Evolutionary conservation across 345 rosid genomes (phyloP).

Genomic region (Theobroma cacao): DNA sequence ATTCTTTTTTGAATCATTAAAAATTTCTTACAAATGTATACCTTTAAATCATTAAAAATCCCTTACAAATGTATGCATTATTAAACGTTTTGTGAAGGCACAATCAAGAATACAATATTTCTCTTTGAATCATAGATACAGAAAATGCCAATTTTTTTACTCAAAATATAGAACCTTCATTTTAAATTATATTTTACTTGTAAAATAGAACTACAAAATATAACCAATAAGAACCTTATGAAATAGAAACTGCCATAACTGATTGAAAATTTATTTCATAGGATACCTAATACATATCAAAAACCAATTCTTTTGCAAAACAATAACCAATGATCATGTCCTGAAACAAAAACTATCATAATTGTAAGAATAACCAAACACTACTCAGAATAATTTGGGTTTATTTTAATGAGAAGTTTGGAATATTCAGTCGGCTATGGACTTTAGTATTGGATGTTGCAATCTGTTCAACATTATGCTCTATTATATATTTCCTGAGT

Average conservation of each 20-base stretch:
- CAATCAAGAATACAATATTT: too few species aligned
- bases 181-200: not conserved
- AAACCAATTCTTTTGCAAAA: not conserved
- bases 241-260: not conserved
- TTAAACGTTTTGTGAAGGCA: too few species aligned
- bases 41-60: too few species aligned
- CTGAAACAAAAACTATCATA: not conserved
- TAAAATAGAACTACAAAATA: not conserved
- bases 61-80: too few species aligned
- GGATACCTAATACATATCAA: not conserved
- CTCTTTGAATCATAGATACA: not conserved
- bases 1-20: too few species aligned
- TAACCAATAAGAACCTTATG: not conserved
- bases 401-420: not conserved
- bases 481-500: not conserved
- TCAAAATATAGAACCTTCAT: not conserved
- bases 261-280: not conserved
- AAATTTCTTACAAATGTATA: too few species aligned
- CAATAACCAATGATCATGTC: not conserved
- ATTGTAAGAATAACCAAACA: not conserved
- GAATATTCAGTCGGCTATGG: not conserved
- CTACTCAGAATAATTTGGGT: not conserved
- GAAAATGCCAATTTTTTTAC: not conserved
- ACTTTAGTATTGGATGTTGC: not conserved
- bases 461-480: not conserved